Base-by-base conservation (phyloP, 2,329 filamentous ascomycete genomes). In the Xylaria digitata region DNA sequence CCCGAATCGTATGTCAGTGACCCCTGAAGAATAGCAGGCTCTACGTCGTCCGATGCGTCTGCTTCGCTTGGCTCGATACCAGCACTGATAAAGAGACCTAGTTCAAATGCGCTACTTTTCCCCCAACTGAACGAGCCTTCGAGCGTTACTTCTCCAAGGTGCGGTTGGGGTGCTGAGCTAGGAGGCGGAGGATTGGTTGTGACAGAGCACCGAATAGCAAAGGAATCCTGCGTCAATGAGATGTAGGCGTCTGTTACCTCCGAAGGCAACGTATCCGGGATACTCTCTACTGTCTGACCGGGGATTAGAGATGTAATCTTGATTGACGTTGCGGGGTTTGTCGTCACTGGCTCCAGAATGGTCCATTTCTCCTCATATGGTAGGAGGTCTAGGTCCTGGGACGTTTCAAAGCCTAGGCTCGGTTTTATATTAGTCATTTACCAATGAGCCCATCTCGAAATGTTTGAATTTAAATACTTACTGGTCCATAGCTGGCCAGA, bases 71-170 rank as follows among this genome's bases (percentile, higher is more conserved):
- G 63, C 9, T 56, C n/a, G 13, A 65, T 48, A 9, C 26, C 42
- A 32, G 63, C 56, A 23, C n/a, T 60, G 34, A 65, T 34, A 23
- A 43, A 48, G 30, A 61, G n/a, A 9, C 30, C 30, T 19, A 60
- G 30, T 13, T 40, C 21, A 50, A 65, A 65, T 5, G 34, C 32
- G 15, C 11, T 61, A 15, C 50, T 61, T 34, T 65, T 13, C 3
- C 55, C 63, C 63, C 63, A 65, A 2, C 21, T 42, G 42, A 65
- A 65, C 6, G 63, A 61, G 30, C 17, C 55, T 3, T 65, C 40
- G 23, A 65, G 19, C 9, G 42, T n/a, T 48, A 65, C 21, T 32
- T 65, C 26, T 4, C 57, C 63, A 9, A 65, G 49, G 43, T 65
- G 50, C 3, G 50, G 49, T 42, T 65, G 55, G 15, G 62, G 62